Evolutionary conservation across 1,139 yeast genomes (phyloP), one percentile per base, ranked within the genome.

Genomic region (Wickerhamiella pararugosa): DNA sequence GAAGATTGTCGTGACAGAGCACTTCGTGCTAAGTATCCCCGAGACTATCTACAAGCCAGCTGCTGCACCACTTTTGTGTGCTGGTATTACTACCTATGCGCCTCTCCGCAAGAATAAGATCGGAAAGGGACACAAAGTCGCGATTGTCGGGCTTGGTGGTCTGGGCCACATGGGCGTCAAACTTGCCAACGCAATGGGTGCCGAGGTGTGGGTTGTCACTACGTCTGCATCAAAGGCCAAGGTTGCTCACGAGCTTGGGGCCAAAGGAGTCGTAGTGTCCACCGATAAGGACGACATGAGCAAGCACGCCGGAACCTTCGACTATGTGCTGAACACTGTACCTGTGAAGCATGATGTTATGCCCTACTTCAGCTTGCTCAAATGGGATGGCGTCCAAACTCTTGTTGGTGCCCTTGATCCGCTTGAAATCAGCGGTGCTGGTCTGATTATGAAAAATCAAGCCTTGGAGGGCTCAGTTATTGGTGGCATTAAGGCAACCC

Each of bases 1-100:
- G 37, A 74, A 71, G 56, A 60, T 72, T 35, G 66, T 76, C 47
- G 75, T 71, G 36, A 63, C 70, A 53, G 74, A 73, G 51, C 61
- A 65, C 43, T 73, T 71, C 53, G 74, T 65, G 5, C 69, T 75
- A 58, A 67, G 69, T 26, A 69, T 76, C 45, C 83, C 83, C 25
- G 76, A 74, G n/a, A 57, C 46, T 25, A 54, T 75, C 46, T 59
- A 63, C 21, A 58, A 69, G 26, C 65, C 46, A 9, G 61, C 42
- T 57, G 81, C 75, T 32, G 80, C 79, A 11, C 81, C 82, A 26
- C 64, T 77, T 55, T 61, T 76, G 64, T 77, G 83, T 62, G 82
- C 76, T 35, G 83, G 83, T 45, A 63, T 75, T 51, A 77, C 83
- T 21, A 75, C 71, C 1, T 76, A 63, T 59, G 65, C 75, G 5